A percentile compares a stretch with the other conserved stretches of the same genome.
Conservation (phyloP, 345 rosid species). For the Gossypium arboreum region DNA sequence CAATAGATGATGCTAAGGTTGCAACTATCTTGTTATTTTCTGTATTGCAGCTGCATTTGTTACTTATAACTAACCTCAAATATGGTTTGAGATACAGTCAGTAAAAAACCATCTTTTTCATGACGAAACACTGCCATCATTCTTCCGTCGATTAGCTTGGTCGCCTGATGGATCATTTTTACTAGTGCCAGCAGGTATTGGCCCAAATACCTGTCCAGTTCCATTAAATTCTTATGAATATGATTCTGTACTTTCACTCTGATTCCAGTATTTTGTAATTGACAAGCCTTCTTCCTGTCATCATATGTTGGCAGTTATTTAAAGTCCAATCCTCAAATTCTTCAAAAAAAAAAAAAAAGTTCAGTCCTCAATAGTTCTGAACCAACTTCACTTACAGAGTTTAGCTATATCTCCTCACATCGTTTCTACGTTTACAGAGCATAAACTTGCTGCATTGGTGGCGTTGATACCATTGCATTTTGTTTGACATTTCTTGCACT, state of each 20-base stretch:
- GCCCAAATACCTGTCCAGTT: not conserved
- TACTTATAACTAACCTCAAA: not conserved
- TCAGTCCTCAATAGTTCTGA: not conserved
- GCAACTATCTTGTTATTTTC: slow-evolving; percentile 13
- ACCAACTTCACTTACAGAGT: not conserved
- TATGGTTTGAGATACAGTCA: slow-evolving; percentile 39
- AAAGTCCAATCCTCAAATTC: not conserved
- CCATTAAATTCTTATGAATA: not conserved
- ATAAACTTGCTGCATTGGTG: slow-evolving; percentile 2
- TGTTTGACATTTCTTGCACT: slow-evolving; percentile 16
- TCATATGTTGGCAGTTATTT: not conserved
- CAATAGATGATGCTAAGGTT: slow-evolving; percentile 64
- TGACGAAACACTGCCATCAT: slow-evolving; percentile 92
- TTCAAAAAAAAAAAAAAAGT: no score
- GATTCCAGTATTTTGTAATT: not conserved
- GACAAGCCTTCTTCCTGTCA: not conserved
- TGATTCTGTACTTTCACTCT: not conserved
- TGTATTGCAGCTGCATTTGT: slow-evolving; percentile 10
- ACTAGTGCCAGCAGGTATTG: slow-evolving; percentile 81
- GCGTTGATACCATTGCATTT: slow-evolving; percentile 3
- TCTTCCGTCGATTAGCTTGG: slow-evolving; percentile 97
- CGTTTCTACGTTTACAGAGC: not conserved
- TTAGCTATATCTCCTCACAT: not conserved
- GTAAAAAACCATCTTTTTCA: slow-evolving; percentile 75
- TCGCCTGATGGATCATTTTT: slow-evolving; percentile 98